These are phyloP conservation scores for Trichoderma pleuroti DNA, from an alignment of 2,329 filamentous ascomycete genomes.

Conservation along the genomic window DNA sequence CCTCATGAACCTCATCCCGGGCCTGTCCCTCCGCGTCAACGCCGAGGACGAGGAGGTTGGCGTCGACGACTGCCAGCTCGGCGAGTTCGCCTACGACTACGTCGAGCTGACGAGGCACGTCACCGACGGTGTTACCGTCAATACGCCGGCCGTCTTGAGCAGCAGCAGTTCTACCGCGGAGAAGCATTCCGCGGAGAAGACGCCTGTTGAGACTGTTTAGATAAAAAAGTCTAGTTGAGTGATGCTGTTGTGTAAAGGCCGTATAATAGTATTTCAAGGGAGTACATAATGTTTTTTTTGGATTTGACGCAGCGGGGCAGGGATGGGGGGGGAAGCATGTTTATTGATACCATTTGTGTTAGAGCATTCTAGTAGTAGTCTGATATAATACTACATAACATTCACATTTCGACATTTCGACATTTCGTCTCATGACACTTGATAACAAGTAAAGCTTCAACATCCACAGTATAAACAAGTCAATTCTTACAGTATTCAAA, in stretches of 20 bases:
- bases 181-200: slow-evolving; percentile 25
- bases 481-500: too few species aligned
- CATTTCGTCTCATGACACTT: not conserved
- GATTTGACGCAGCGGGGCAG: not conserved
- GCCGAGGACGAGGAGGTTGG: slow-evolving; percentile 67
- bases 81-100: slow-evolving; percentile 82
- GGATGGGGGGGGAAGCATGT: not conserved
- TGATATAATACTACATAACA: not conserved
- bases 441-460: not conserved
- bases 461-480: not conserved
- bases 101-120: slow-evolving; percentile 69
- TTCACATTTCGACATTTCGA: too few species aligned
- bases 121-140: slow-evolving; percentile 33
- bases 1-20: slow-evolving; percentile 66
- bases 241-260: not conserved
- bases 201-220: not conserved
- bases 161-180: slow-evolving; percentile 30
- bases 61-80: slow-evolving; percentile 70
- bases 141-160: slow-evolving; percentile 21
- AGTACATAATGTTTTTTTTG: not conserved
- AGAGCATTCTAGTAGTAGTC: not conserved
- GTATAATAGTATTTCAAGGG: not conserved
- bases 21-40: slow-evolving; percentile 64
- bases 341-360: slow-evolving; percentile 13
- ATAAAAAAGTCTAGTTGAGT: not conserved